Evolutionary conservation across 306 rosid genomes (phyloP), one percentile per base, ranked within the genome.

Genomic region (Geum urbanum): DNA sequence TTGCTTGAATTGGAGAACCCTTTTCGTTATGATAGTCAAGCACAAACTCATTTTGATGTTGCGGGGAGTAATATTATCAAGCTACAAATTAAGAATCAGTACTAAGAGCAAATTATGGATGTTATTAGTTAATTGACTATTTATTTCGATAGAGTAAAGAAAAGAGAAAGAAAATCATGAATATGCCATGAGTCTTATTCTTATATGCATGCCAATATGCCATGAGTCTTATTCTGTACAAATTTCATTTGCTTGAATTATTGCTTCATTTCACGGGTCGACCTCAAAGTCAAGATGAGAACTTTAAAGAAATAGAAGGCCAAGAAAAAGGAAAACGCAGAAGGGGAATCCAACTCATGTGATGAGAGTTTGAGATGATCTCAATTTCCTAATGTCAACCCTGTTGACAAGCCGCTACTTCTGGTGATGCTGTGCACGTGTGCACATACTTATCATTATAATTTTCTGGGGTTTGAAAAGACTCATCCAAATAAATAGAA

Each of bases 401-500:
- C 83, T 79, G 95, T 92, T 92, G 97, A 92, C 91, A 87, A 85
- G 86, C 84, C 45, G 67, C 83, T 32, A 32, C 37, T 32, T 3
- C 1, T 55, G 62, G 27, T 77, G 84, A 83, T 87, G 91, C 80
- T 81, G 83, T 73, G 92, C 98, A 92, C 98, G 96, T 87, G 98
- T 86, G 95, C 55, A 32, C 91, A 79, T 47, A 51, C 86, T 87
- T 76, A 80, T 80, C 84, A 79, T 85, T 77, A 74, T 78, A 73
- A 84, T 82, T 63, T 83, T 78, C 86, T 82, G 83, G 78, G 59
- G 27, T 24, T 39, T 1, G 52, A 67, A 18, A 57, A 43, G 27
- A 62, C 20, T 22, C 6, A 61, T 72, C 7, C 12, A 4, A 51
- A 46, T 20, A 14, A 22, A 0, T 2, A 8, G 24, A 45, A 10